phyloP scores from a whole-genome alignment of 345 rosid species.

The Anacardium occidentale region DNA sequence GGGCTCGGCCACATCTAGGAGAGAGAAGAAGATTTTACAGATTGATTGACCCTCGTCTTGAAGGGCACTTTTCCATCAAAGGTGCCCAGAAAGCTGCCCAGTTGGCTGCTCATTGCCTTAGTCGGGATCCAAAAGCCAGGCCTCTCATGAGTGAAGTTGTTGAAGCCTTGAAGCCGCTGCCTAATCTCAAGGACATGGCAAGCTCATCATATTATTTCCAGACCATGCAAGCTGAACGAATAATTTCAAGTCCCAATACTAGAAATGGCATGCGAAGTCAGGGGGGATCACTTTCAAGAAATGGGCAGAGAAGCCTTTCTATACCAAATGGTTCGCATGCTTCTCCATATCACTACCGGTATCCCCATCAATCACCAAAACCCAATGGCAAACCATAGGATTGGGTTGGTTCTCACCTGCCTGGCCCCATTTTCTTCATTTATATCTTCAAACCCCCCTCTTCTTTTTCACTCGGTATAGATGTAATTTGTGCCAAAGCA shows the following conservation, averaged over 20 bases:
- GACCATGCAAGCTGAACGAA: constrained; percentile 60
- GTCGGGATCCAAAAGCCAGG: constrained; percentile 78
- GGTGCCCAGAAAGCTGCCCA: constrained; percentile 80
- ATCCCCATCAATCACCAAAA: constrained; percentile 64
- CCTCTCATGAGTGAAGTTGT: constrained; percentile 84
- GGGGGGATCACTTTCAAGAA: constrained; percentile 45
- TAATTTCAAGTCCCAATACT: constrained; percentile 34
- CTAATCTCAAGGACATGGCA: constrained; percentile 75
- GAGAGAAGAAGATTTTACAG: constrained; percentile 77
- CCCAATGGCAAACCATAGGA: constrained; percentile 50
- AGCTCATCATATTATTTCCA: constrained; percentile 79
- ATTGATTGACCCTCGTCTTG: constrained; percentile 76
- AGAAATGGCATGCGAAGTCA: constrained; percentile 46
- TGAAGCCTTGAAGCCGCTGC: constrained; percentile 66
- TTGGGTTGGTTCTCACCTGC: constrained; percentile 21
- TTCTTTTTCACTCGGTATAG: constrained; percentile 28
- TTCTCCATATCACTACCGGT: constrained; percentile 63
- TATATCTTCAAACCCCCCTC: constrained; percentile 15
- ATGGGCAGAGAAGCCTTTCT: constrained; percentile 72
- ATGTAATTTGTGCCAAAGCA: constrained; percentile 36
- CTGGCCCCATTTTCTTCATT: constrained; percentile 16
- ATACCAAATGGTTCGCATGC: constrained; percentile 71
- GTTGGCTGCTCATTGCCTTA: constrained; percentile 74
- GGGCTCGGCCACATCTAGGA: constrained; percentile 80
- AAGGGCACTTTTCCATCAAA: constrained; percentile 75